Evolutionary conservation across 2,329 filamentous ascomycete species (phyloP).

Genomic region (Trichoderma cornu-damae): DNA sequence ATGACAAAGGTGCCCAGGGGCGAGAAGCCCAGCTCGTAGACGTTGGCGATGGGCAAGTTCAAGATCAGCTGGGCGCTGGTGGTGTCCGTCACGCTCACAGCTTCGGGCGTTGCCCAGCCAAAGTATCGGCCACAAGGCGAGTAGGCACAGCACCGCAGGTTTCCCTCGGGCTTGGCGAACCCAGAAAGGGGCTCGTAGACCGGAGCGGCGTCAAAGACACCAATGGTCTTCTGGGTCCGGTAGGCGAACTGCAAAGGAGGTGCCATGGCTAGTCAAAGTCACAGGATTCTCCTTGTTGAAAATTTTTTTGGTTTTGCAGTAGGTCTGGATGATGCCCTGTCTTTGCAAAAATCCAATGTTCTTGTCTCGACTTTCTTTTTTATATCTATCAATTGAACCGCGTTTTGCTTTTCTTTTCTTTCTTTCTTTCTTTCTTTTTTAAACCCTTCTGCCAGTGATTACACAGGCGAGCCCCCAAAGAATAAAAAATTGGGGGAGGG

Average conservation of each 20-base stretch:
- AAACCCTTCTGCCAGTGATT: background rate
- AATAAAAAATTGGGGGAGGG: too few relatives aligned
- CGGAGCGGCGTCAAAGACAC: constrained; percentile 85
- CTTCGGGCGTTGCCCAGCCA: constrained; percentile 85
- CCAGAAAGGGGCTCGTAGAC: constrained; percentile 79
- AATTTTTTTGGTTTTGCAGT: constrained; percentile 17
- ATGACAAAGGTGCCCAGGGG: constrained; percentile 88
- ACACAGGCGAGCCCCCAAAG: constrained; percentile 4
- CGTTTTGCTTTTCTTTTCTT: too few relatives aligned
- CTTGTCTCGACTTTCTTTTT: constrained; percentile 11
- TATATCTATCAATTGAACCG: constrained; percentile 14
- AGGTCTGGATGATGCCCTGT: constrained; percentile 15
- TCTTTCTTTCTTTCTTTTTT: too few relatives aligned
- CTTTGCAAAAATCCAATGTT: constrained; percentile 12
- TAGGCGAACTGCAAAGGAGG: constrained; percentile 91
- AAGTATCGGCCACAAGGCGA: constrained; percentile 95
- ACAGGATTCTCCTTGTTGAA: constrained; percentile 47
- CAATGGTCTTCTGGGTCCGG: constrained; percentile 95
- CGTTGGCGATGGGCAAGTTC: constrained; percentile 70
- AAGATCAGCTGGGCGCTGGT: constrained; percentile 69
- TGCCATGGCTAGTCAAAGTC: constrained; percentile 92
- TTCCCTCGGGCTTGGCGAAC: constrained; percentile 84
- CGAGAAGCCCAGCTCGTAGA: constrained; percentile 93
- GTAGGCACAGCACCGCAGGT: constrained; percentile 90
- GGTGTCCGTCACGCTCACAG: constrained; percentile 79